Conservation (phyloP, 2,329 filamentous ascomycete genomes). For the Pestalotiopsis fici region DNA sequence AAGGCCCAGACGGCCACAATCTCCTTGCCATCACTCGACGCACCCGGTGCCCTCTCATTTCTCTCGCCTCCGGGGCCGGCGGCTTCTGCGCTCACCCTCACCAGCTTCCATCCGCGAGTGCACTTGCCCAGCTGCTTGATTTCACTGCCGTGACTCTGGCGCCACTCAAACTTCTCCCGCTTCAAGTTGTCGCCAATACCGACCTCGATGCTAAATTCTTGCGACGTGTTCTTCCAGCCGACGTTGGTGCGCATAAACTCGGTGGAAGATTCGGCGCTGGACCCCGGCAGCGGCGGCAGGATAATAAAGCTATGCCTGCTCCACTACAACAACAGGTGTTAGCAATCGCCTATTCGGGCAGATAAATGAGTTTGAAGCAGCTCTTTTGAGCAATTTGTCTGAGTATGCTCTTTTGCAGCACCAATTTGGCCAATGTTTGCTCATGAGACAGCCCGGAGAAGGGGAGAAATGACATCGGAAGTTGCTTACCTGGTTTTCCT, state of each 20-base stretch:
- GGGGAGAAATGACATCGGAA: no score
- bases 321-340: no score
- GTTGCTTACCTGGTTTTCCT: neutral
- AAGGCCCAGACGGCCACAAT: conserved; percentile 21
- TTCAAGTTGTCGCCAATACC: conserved; percentile 6
- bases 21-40: conserved; percentile 22
- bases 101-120: conserved; percentile 24
- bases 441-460: no score
- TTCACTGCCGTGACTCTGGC: conserved; percentile 19
- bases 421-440: no score
- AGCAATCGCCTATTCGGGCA: no score
- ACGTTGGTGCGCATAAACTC: conserved; percentile 3
- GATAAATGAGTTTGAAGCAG: no score
- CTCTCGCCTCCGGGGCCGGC: neutral
- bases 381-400: no score
- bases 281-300: conserved; percentile 7
- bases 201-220: conserved; percentile 18
- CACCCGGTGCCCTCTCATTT: neutral
- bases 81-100: conserved; percentile 14
- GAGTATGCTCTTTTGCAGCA: no score
- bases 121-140: conserved; percentile 14
- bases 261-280: neutral
- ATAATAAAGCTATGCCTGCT: neutral
- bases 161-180: conserved; percentile 27
- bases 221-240: conserved; percentile 6